Evolutionary conservation across 345 rosid genomes (phyloP), one percentile per base, ranked within the genome.

Genomic region (Euphorbia tirucalli): DNA sequence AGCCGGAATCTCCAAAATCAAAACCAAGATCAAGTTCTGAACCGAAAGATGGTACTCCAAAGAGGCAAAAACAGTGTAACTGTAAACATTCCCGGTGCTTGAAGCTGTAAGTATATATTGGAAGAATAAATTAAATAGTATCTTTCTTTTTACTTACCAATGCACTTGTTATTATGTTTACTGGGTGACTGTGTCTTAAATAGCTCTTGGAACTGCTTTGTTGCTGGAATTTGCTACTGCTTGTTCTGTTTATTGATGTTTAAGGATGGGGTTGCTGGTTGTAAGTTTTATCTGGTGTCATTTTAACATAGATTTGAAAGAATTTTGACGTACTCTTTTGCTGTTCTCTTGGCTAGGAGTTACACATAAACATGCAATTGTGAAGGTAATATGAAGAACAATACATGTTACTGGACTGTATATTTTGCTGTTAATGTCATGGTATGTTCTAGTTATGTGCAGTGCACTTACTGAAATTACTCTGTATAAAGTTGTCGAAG

Each of bases 11-110:
- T 50, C 99, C 98, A 48, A 89, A 80, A 71, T 72, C 92, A 48
- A 90, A 88, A 79, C 69, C 91, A 58, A 86, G 94, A 77, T 71
- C 91, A 35, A 83, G 68, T 62, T 77, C 74, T 71, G 99, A 92
- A 66, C 78, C 81, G 37, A 93, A 92, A 85, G 99, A 96, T 70
- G 88, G 90, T 59, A 89, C 98, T 50, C 96, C 98, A 44, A 94
- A 90, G 82, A 96, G 90, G 87, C 94, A 88, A 74, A 96, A 93
- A 67, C 97, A 93, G 80, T 96, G 98, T 72, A 96, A 96, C 77
- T 96, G 99, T 76, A 93, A 90, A 81, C 99, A 96, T 79, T 96
- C 98, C 3, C 96, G 93, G 41, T 93, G 97, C 86, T 87, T 96
- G 87, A 96, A 96, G 84, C 77, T 94, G 98, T 94, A 83, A 81